Base-by-base conservation (phyloP, 2,329 filamentous ascomycete genomes). In the Epichloe bromicola region DNA sequence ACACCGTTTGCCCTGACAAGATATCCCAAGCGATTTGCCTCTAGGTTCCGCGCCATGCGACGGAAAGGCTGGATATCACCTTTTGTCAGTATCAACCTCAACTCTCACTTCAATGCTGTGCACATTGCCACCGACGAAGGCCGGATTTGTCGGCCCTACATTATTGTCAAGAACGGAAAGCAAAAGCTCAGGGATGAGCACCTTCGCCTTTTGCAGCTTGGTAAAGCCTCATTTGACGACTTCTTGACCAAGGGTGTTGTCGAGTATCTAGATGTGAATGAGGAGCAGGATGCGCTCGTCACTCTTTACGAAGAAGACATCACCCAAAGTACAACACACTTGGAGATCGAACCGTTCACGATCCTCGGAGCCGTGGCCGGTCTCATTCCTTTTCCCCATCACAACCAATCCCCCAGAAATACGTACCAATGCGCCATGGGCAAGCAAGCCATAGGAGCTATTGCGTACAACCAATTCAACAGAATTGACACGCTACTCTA, bases 341-440 rank as follows among this genome's bases (percentile, higher is more conserved):
- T 97, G 54, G 93, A 98, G 67, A 97, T 98, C 55, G 93, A 98
- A 65, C 94, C 94, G 0, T 98, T 98, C 64, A 98, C 93, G 1
- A 85, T 98, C 47, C 78, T 98, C 14, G 93, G 93, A 26, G 93
- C 93, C 45, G 93, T 98, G 26, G 93, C 93, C 39, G 93, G 93
- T 42, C 75, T 98, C 38, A 98, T 98, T 65, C 93, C 93, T 4
- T 98, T 97, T 63, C 93, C 93, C 8, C 93, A 98, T 66, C 93
- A 98, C 74, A 98, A 98, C 68, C 93, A 98, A 67, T 98, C 94
- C 15, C 93, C 93, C 10, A 80, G 93, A 76, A 98, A 98, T 65
- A 98, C 93, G 0, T 98, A 98, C 63, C 91, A 97, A 75, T 96
- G 91, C 71, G 93, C 93, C 70, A 98, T 98, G 93, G 93, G 93